Evolutionary conservation across 2,329 filamentous ascomycete species (phyloP), one percentile per base, ranked within the genome.

Genomic region (Sclerotinia spermophila): DNA sequence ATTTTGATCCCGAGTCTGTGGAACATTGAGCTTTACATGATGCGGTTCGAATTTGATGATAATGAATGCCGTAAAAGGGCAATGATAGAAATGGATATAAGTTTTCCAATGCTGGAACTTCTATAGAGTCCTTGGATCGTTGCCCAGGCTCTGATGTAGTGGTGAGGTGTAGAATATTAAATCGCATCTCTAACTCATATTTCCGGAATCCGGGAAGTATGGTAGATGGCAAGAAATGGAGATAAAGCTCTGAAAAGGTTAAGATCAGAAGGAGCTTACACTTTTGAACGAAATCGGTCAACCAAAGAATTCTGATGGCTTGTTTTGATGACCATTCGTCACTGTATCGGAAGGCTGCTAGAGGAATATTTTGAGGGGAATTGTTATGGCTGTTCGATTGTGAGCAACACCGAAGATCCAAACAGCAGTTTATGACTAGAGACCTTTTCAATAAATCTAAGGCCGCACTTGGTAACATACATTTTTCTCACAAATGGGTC

Each of bases 81-180:
- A 10, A 67, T 17, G 13, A 33, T 67, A n/a, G 40, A 3, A 27
- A 30, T 35, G 11, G 40, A 33, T 24, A 27, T 68, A 17, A 60
- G 40, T 27, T 3, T 15, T 33, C 55, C 42, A 11, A 51, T 51
- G 21, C 33, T 27, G 17, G 44, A 48, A 38, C n/a, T 48, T 38
- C 21, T 35, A 58, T 45, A 35, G 4, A 70, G 27, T 59, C 61
- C 61, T 53, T 33, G 27, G 27, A 66, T 7, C 13, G 68, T 68
- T 51, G 69, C 64, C 72, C 71, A 73, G 21, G 69, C 72, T 44
- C 71, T 45, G 27, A 71, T 64, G 38, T 68, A 71, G 64, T 71
- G 51, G 40, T 72, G 72, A 27, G 24, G 24, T 11, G 27, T 21
- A 68, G 30, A 21, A 24, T 19, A 30, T 17, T 42, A 13, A 45